Evolutionary conservation across 2,329 filamentous ascomycete genomes (phyloP), one percentile per base, ranked within the genome.

Genomic region (Talaromyces funiculosus): DNA sequence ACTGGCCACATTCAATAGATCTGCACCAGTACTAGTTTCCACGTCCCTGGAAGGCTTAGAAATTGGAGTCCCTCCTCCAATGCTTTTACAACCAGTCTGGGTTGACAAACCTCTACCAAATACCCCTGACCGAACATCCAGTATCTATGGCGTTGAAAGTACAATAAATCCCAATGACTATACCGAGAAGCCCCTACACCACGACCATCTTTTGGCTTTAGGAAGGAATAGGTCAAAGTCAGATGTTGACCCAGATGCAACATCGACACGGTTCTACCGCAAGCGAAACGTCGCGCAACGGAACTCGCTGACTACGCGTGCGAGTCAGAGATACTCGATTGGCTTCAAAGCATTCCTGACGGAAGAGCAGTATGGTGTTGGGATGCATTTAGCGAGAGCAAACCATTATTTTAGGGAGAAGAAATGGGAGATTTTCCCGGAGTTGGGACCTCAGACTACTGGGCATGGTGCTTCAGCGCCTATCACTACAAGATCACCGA

Each of bases 401-500:
- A 72, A 70, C 59, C 72, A 73, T 62, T 75, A 75, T 49, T 75
- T 75, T 49, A 68, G 73, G 6, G 73, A 76, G 49, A 76, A 76
- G 65, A 75, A 74, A 62, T 76, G 71, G 72, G 72, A 75, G 62
- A 74, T 74, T 63, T 76, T 76, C 61, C 73, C 73, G 1, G 73
- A 76, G 61, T 54, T 76, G 33, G 73, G 71, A 0, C 68, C 69
- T 0, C 70, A 71, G 3, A 68, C 70, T 3, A 62, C 14, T 16
- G 35, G 38, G 10, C n/a, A 10, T 14, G 37, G 20, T 42, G 40
- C 10, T 26, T 49, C 57, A 47, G 33, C 37, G 20, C 43, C 45
- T 12, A 38, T 6, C 26, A 31, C 51, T 40, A 38, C 20, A 10
- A 24, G n/a, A 22, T 53, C 57, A 24, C 37, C 57, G 26, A 53